Evolutionary conservation across 2,329 filamentous ascomycete species (phyloP).

Genomic region (Talaromyces sp.): DNA sequence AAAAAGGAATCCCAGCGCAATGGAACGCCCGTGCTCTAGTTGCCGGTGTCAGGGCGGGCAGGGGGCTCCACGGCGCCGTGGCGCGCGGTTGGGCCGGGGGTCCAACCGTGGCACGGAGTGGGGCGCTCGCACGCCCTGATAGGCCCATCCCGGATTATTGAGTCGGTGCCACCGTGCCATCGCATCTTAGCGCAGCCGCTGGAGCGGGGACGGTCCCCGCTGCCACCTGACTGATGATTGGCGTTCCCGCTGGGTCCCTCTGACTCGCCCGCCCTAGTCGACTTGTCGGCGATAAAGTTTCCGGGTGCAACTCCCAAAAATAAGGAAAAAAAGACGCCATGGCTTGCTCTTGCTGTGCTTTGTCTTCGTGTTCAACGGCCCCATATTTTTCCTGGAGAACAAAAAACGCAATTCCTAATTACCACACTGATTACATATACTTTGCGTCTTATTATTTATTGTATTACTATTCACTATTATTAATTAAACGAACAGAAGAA

Average conservation of each 20-base stretch:
- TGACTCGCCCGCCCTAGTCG: not conserved
- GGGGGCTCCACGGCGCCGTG: slow-evolving; percentile 6
- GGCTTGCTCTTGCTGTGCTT: not conserved
- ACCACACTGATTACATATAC: too few relatives aligned
- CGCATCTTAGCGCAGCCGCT: not conserved
- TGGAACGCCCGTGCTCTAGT: slow-evolving; percentile 14
- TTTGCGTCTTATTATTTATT: too few relatives aligned
- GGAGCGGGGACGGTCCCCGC: not conserved
- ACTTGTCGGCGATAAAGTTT: slow-evolving; percentile 1
- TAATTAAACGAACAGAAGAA: too few relatives aligned
- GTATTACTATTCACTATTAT: too few relatives aligned
- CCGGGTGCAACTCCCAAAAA: slow-evolving; percentile 5
- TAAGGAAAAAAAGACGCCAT: not conserved
- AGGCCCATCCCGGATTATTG: not conserved
- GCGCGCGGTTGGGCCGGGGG: not conserved
- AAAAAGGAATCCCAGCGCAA: slow-evolving; percentile 7
- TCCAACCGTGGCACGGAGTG: not conserved
- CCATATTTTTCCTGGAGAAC: not conserved
- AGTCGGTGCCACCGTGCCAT: not conserved
- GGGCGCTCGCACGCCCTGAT: not conserved
- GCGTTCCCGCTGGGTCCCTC: not conserved
- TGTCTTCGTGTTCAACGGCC: not conserved
- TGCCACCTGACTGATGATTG: not conserved
- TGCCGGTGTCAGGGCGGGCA: slow-evolving; percentile 11
- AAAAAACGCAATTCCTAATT: not conserved